Evolutionary conservation across 2,329 filamentous ascomycete species (phyloP).

Genomic region (Xylariaceae sp.): DNA sequence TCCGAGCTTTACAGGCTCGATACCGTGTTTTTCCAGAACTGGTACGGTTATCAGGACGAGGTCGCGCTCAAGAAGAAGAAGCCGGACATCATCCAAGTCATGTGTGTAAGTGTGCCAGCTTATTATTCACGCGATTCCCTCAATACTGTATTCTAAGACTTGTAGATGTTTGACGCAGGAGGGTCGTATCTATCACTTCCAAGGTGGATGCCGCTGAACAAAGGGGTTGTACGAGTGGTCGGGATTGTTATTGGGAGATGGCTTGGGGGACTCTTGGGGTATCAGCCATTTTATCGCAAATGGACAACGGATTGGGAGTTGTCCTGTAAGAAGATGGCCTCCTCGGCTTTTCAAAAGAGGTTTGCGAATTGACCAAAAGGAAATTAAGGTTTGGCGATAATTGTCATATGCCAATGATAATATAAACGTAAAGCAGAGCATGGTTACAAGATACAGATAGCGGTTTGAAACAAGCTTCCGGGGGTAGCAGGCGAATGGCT

Average conservation of each 20-base stretch:
- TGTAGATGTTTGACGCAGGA: slow-evolving; percentile 44
- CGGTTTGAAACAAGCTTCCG: too few relatives aligned
- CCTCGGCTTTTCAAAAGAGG: slow-evolving; percentile 31
- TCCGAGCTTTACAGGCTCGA: neutral
- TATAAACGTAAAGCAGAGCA: too few relatives aligned
- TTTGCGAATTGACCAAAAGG: slow-evolving; percentile 25
- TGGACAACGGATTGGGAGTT: slow-evolving; percentile 44
- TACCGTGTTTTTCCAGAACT: slow-evolving; percentile 38
- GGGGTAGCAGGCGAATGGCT: too few relatives aligned
- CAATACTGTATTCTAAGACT: too few relatives aligned
- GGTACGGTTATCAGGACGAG: slow-evolving; percentile 42
- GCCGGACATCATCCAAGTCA: slow-evolving; percentile 8
- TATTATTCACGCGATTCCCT: too few relatives aligned
- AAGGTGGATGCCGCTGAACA: slow-evolving; percentile 42
- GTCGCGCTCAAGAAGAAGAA: too few relatives aligned
- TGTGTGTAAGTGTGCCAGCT: too few relatives aligned
- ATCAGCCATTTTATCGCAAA: slow-evolving; percentile 41
- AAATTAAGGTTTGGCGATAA: too few relatives aligned
- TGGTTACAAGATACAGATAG: too few relatives aligned
- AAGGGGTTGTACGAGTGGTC: slow-evolving; percentile 29
- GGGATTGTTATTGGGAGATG: slow-evolving; percentile 42
- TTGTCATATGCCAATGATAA: too few relatives aligned
- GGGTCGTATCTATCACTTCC: slow-evolving; percentile 42
- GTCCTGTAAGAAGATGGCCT: slow-evolving; percentile 40
- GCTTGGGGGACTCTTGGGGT: slow-evolving; percentile 42